Base-by-base conservation (phyloP, 2,329 filamentous ascomycete genomes). In the Cladosporium halotolerans region DNA sequence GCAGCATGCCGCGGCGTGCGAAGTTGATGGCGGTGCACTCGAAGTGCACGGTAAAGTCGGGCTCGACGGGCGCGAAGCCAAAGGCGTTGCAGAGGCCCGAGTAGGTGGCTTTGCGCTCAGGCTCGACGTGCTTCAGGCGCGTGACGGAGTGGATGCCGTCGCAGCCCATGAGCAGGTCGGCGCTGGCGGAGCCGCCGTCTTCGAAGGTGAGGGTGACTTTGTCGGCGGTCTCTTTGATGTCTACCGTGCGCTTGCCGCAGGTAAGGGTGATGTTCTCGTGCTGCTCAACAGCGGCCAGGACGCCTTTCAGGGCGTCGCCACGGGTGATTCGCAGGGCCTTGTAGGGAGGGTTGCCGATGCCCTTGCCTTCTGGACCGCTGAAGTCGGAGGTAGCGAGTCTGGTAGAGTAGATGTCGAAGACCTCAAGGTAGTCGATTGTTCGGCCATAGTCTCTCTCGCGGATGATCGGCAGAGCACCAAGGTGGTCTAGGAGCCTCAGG, bases 51-150 rank as follows among this genome's bases (percentile, higher is more conserved):
- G 69, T 63, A 58, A 68, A 63, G 36, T 65, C 65, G 45, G 59
- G 63, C 19, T 67, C 62, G 10, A 72, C 65, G n/a, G 66, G 64
- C 2, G 73, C 67, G 54, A 74, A 75, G 28, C 72, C 72, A 52
- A 75, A 75, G 3, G 72, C 72, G 53, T 75, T 75, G 56, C 71
- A 72, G n/a, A 74, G 70, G 10, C 72, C 73, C 0, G 69, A 71
- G 62, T 75, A 75, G 18, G 67, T 63, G 28, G 65, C 66, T 55
- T 68, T 73, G 23, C 72, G 69, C 34, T 67, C 65, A 8, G 72
- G 72, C 58, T 75, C 73, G 51, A 75, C 71, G 57, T 75, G 73
- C 55, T 68, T 70, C 51, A 74, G 66, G 9, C 73, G 66, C 3
- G 72, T 68, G 45, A 70, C 68, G 42, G 67, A 71, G 62, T 67